A percentile compares a stretch with the other conserved stretches of the same genome.
Conservation (phyloP, 1,139 yeast genomes). For the Lodderomyces orthopsilosis region DNA sequence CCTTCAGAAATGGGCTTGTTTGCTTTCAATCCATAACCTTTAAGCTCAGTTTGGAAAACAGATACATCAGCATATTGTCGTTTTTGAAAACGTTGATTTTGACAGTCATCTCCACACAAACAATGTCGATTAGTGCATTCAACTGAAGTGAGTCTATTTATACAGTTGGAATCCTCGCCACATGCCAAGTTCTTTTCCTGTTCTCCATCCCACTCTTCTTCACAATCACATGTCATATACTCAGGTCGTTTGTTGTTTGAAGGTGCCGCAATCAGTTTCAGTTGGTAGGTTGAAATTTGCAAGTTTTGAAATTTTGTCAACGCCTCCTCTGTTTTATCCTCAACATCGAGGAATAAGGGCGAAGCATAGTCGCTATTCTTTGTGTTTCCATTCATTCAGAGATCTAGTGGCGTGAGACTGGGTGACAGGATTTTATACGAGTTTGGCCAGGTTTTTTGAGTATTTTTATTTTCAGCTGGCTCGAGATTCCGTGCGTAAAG, state of each 20-base stretch:
- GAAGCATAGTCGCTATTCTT: slow-evolving; percentile 7
- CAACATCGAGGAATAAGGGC: slow-evolving; percentile 45
- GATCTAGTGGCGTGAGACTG: too few species aligned
- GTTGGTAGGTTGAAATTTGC: slow-evolving; percentile 57
- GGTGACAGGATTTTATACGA: too few species aligned
- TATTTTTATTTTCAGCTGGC: too few species aligned
- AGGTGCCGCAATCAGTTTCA: slow-evolving; percentile 64
- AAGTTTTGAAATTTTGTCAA: slow-evolving; percentile 53
- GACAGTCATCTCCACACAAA: slow-evolving; percentile 75
- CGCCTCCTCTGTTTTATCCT: slow-evolving; percentile 74
- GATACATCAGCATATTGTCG: slow-evolving; percentile 69
- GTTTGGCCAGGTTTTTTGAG: too few species aligned
- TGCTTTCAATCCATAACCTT: slow-evolving; percentile 90
- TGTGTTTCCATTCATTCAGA: background rate
- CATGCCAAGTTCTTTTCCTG: slow-evolving; percentile 62
- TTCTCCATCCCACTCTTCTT: slow-evolving; percentile 42
- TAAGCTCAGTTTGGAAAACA: slow-evolving; percentile 74
- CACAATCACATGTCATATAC: slow-evolving; percentile 89
- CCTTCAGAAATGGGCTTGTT: slow-evolving; percentile 54
- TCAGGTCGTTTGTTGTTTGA: slow-evolving; percentile 33
- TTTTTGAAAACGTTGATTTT: slow-evolving; percentile 83
- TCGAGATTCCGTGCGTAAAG: too few species aligned
- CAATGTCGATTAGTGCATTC: slow-evolving; percentile 81
- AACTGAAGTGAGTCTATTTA: slow-evolving; percentile 85
- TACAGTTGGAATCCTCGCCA: slow-evolving; percentile 84